Percentiles rank a stretch among this genome's conserved stretches.
Evolutionary conservation across 2,329 filamentous ascomycete genomes (phyloP).

Genomic region (Penicillium sp.): DNA sequence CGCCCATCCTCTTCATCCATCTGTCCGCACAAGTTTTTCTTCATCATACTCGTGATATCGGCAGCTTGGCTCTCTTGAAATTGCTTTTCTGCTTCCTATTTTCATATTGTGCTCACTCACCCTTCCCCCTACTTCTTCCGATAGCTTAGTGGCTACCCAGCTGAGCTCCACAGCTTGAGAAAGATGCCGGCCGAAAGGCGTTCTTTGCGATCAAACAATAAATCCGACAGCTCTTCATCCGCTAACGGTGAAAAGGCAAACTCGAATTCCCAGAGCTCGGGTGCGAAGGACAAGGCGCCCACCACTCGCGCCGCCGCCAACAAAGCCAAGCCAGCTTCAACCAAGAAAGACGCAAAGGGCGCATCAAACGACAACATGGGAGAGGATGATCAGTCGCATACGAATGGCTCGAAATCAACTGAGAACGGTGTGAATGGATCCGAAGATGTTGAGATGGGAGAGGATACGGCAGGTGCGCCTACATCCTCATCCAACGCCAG

Average conservation of each 20-base stretch:
- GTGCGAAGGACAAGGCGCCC: slow-evolving; percentile 46
- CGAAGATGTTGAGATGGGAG: slow-evolving; percentile 70
- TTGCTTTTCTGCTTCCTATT: slow-evolving; percentile 15
- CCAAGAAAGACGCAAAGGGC: slow-evolving; percentile 40
- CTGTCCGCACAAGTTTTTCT: slow-evolving; percentile 13
- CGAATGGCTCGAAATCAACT: slow-evolving; percentile 66
- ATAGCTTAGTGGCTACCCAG: slow-evolving; percentile 31
- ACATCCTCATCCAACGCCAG: slow-evolving; percentile 55
- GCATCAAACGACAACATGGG: slow-evolving; percentile 55
- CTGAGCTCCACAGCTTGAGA: slow-evolving; percentile 35
- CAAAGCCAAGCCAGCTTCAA: slow-evolving; percentile 38
- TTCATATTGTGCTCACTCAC: slow-evolving; percentile 15
- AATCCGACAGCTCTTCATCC: slow-evolving; percentile 46
- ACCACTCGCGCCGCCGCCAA: slow-evolving; percentile 42
- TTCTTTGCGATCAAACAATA: slow-evolving; percentile 48
- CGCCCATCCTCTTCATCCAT: slow-evolving; percentile 30
- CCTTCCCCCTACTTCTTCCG: slow-evolving; percentile 29
- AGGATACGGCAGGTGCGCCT: slow-evolving; percentile 55
- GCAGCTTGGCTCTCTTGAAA: slow-evolving; percentile 11
- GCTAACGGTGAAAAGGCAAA: slow-evolving; percentile 48
- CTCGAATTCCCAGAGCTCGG: slow-evolving; percentile 45
- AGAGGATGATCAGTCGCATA: slow-evolving; percentile 68
- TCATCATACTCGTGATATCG: slow-evolving; percentile 16
- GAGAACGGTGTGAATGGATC: slow-evolving; percentile 66
- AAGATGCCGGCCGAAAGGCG: slow-evolving; percentile 50